Evolutionary conservation across 495 filamentous ascomycete species (phyloP), one percentile per base, ranked within the genome.

Genomic region (Hypoxylon fragiforme): DNA sequence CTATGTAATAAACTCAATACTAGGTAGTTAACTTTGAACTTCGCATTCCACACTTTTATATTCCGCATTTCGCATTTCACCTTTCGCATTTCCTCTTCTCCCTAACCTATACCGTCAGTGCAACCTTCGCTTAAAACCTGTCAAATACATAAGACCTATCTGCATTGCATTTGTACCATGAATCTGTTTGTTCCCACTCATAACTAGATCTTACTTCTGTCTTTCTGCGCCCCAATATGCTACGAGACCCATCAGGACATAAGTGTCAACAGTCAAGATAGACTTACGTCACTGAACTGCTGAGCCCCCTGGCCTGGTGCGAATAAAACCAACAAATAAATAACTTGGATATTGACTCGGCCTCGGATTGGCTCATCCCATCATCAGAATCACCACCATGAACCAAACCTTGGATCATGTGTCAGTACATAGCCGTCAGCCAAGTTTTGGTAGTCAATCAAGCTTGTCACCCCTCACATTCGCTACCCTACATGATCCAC

Each of bases 401-500:
- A 19, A 31, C n/a, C 28, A 15, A 36, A 41, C 31, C 19, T 37
- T 44, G 38, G 50, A 55, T 28, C n/a, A 46, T 1, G n/a, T 31
- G 35, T 21, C 58, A 9, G 19, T 34, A 21, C 30, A 44, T 36
- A 26, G 13, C 13, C 24, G 42, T 15, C 37, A n/a, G 32, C 38
- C 51, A 30, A 30, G 20, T 15, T n/a, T 28, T 7, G 46, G 30
- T 21, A 3, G 15, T 11, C 32, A 7, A 36, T 38, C n/a, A 24
- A 42, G 44, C 13, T 42, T 35, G 4, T 51, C 57, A 3, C 19
- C 37, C 8, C 11, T 34, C 13, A n/a, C 36, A 13, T 42, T 48
- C 13, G 16, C 30, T 19, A 21, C 46, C 2, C 28, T 24, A 3
- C 18, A 31, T 14, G 86, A 87, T 57, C 82, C 82, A 7, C 79